Conservation (phyloP, 2,329 filamentous ascomycete genomes). For the Leptodontidium sp. region DNA sequence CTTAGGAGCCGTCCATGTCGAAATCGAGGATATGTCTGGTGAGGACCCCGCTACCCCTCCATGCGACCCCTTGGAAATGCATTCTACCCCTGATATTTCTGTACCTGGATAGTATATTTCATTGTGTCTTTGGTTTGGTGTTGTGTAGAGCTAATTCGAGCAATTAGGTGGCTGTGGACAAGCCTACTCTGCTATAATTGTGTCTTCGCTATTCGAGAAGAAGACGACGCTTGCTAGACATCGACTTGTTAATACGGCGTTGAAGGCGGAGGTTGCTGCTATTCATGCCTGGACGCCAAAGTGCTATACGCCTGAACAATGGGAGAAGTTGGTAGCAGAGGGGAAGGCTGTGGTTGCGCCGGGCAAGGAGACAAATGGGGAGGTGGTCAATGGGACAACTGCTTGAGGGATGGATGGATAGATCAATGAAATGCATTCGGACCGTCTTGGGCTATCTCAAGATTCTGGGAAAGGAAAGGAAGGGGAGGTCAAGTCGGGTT, state of each 20-base stretch:
- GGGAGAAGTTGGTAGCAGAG: constrained; percentile 67
- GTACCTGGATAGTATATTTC: neutral
- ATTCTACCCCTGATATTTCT: neutral
- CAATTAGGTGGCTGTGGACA: constrained; percentile 72
- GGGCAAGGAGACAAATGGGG: constrained; percentile 45
- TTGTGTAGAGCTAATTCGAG: constrained; percentile 3
- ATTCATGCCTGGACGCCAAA: constrained; percentile 83
- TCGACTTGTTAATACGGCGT: constrained; percentile 70
- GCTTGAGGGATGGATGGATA: constrained; percentile 37
- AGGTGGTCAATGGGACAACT: constrained; percentile 45
- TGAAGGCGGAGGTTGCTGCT: constrained; percentile 76
- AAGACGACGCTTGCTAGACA: constrained; percentile 71
- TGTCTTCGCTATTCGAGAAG: constrained; percentile 65
- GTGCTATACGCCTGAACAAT: constrained; percentile 77
- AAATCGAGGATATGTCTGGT: constrained; percentile 95
- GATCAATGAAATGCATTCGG: neutral
- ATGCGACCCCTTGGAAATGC: neutral
- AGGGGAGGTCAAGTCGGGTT: neutral
- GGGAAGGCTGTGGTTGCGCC: constrained; percentile 40
- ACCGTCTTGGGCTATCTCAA: neutral
- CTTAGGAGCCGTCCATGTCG: constrained; percentile 79
- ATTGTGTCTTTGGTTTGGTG: neutral
- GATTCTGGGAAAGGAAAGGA: neutral
- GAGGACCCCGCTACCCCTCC: constrained; percentile 44
- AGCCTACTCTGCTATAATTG: constrained; percentile 74